These are phyloP conservation scores for Carex cristatella DNA, from an alignment of 176 grass and related monocot species.

Conservation along the genomic window DNA sequence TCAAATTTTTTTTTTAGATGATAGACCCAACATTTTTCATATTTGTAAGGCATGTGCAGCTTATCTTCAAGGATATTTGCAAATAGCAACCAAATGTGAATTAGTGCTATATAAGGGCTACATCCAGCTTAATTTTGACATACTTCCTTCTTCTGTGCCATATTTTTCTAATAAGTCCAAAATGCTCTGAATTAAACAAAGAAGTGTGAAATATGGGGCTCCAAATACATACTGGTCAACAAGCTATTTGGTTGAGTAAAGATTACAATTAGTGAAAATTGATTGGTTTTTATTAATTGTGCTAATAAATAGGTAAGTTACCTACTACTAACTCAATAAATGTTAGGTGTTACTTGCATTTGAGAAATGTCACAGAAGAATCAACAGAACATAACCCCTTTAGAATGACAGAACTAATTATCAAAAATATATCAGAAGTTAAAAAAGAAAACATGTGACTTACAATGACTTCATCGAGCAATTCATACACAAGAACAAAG, in stretches of 20 bases:
- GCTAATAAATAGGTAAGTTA: background rate
- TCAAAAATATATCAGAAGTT: background rate
- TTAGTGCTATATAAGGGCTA: background rate
- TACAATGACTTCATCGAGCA: slow-evolving; percentile 99
- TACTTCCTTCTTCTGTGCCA: background rate
- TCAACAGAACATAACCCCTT: background rate
- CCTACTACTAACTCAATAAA: background rate
- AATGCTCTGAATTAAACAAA: background rate
- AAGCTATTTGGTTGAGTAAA: background rate
- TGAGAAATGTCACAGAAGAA: background rate
- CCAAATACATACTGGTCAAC: background rate
- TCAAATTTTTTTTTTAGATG: background rate
- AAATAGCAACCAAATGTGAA: background rate
- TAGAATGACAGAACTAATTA: background rate
- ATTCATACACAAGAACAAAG: slow-evolving; percentile 94
- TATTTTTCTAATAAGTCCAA: background rate
- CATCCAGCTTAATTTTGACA: background rate
- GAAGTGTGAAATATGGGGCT: background rate
- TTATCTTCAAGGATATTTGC: background rate
- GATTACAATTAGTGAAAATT: background rate
- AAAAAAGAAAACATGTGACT: slow-evolving; percentile 21
- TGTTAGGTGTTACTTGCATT: background rate
- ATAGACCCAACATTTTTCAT: background rate
- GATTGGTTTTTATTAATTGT: background rate
- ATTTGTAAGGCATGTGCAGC: background rate